These are phyloP conservation scores for Botrytis medusae DNA, from an alignment of 2,329 filamentous ascomycete genomes.

Conservation along the genomic window DNA sequence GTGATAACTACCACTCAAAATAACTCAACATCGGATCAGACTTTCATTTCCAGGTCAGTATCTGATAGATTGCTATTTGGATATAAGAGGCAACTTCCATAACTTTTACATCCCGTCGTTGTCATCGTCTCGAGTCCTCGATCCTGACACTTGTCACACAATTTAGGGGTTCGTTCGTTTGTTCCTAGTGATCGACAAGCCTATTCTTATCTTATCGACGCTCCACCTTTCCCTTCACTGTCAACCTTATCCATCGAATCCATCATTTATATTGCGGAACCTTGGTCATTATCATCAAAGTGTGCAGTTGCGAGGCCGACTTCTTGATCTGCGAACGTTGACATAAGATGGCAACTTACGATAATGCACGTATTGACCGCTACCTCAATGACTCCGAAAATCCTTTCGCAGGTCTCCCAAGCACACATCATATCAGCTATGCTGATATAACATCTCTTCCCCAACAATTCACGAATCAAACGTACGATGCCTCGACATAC, in stretches of 20 bases:
- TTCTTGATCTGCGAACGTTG: not conserved
- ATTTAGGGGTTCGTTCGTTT: not conserved
- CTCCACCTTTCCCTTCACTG: not conserved
- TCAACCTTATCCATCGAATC: not conserved
- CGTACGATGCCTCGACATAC: not conserved
- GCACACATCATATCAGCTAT: not conserved
- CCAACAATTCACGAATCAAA: not conserved
- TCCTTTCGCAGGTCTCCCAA: not conserved
- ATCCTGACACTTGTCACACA: not conserved
- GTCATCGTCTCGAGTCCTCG: not conserved
- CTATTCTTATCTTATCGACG: slow-evolving; percentile 16
- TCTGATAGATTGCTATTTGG: not conserved
- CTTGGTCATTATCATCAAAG: not conserved
- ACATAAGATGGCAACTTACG: not conserved
- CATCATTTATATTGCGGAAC: not conserved
- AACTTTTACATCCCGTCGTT: not conserved
- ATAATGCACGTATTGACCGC: not conserved
- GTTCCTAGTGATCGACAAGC: slow-evolving; percentile 7
- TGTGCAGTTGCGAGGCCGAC: not conserved
- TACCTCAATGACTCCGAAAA: slow-evolving; percentile 13
- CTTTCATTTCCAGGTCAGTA: not conserved
- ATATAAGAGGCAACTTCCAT: not conserved
- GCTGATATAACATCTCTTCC: not conserved
- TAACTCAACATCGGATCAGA: not conserved
- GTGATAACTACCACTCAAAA: not conserved